Base-by-base conservation (phyloP, 2,329 filamentous ascomycete species). In the Coniosporium tulheliwenetii region DNA sequence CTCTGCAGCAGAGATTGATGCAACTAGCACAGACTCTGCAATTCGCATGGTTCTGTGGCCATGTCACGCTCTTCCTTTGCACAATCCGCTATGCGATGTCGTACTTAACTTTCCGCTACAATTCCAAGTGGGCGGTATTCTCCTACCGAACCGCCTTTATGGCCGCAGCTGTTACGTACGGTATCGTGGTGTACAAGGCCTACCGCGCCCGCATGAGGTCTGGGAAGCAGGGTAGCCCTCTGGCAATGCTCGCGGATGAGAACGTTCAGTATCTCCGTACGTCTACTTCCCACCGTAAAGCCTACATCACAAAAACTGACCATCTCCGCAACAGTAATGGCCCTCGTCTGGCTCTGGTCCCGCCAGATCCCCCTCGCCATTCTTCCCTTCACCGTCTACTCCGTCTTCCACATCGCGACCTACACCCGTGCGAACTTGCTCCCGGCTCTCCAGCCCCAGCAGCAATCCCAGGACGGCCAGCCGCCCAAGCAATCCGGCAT, bases 141-240 rank as follows among this genome's bases (percentile, higher is more conserved):
- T 81, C 81, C 43, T 98, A 98, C 69, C 87, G 91, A 54, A 75
- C 81, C 41, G 84, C 87, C 43, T 98, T 98, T 61, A 50, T 95
- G 51, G 80, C 87, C 2, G 91, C 91, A 5, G 85, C 86, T 38
- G 76, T 78, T 39, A 96, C 91, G 9, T 98, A 98, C 63, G 89
- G 91, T 49, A 96, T 98, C 50, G 91, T 98, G 39, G 89, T 98
- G 46, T 96, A 94, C 73, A 98, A 98, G 76, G 87, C 85, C 43
- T 85, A 87, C 69, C 79, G 87, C 50, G 85, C 87, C 52, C 81
- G 85, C 50, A 73, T 82, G 52, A 82, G 85, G 72, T 71, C 78
- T 39, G 79, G 81, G 48, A 77, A 77, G 52, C 75, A 71, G 57
- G 58, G 65, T 63, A 75, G 81, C 43, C 61, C 72, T 38, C 41